These are phyloP conservation scores for Terfezia boudieri DNA, from an alignment of 495 filamentous ascomycete genomes.

Conservation along the genomic window DNA sequence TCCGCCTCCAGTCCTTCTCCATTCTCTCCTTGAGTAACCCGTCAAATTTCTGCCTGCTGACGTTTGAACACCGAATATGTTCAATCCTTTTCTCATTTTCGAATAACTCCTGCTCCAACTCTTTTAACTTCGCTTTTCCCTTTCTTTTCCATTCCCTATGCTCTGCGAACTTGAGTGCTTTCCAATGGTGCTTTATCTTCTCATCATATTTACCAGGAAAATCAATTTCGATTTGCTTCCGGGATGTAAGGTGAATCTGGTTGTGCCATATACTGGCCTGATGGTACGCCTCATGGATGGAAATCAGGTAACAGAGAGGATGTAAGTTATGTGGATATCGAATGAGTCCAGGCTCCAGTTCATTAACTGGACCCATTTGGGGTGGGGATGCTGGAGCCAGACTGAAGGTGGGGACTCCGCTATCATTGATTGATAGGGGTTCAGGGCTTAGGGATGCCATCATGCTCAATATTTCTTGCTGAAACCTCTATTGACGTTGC, in stretches of 20 bases:
- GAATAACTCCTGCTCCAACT: neutral
- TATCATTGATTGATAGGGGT: too few species aligned
- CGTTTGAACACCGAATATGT: neutral
- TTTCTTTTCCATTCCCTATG: neutral
- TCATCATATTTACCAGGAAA: neutral
- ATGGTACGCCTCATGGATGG: neutral
- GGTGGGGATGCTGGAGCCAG: neutral
- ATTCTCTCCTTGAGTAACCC: neutral
- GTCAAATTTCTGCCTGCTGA: neutral
- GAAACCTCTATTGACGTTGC: too few species aligned
- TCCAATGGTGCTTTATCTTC: neutral
- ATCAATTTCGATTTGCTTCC: neutral
- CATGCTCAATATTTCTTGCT: too few species aligned
- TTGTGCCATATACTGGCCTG: neutral
- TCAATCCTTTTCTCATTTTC: neutral
- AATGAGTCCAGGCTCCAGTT: neutral
- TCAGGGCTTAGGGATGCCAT: too few species aligned
- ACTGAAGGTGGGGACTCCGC: neutral
- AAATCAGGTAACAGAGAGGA: neutral
- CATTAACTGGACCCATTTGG: neutral
- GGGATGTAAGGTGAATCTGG: neutral
- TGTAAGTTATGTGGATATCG: neutral
- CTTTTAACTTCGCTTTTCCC: neutral
- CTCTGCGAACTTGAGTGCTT: neutral
- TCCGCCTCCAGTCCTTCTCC: neutral